Evolutionary conservation across 2,329 filamentous ascomycete species (phyloP), one percentile per base, ranked within the genome.

Genomic region (Aspergillus pseudotamarii): DNA sequence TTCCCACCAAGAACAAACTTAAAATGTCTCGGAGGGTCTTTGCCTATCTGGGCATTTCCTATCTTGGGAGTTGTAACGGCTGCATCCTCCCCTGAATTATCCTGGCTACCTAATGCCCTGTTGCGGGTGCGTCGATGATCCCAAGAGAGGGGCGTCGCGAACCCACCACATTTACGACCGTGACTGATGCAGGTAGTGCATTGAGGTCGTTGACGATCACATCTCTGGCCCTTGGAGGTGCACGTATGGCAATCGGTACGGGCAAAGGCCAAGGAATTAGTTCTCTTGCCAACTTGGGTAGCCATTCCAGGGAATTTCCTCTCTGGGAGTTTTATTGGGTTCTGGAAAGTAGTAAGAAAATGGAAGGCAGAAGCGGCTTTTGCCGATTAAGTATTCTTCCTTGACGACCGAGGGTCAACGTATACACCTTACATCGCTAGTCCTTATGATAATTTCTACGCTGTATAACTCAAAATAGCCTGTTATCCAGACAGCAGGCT

Each of bases 221-320:
- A 73, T 14, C 38, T 23, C 19, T 66, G 61, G 12, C 62, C 61
- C n/a, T 55, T 34, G 10, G 60, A 34, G 26, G 63, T 58, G 60
- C 71, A 73, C 10, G 68, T 72, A 58, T 73, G 70, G 36, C 71
- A 73, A 51, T 73, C 69, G 21, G 64, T 58, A 50, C 64, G 66
- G 30, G 68, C 65, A 57, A 69, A 71, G 9, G 66, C 69, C 21
- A 72, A 59, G 11, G 71, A 69, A 55, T 62, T 73, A 14, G 62
- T 69, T 61, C 64, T 60, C 60, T 65, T 69, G 16, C 63, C 65
- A 3, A 28, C 34, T 19, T 59, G 16, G 28, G 26, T 51, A 51
- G 48, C 14, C 48, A 51, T 51, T 3, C 16, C 48, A 36, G 14
- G 34, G 26, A 51, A 11, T 32, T 51, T 28, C 48, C 48, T 19